Evolutionary conservation across 257 asterid species (phyloP).

Genomic region (Mentha longifolia): DNA sequence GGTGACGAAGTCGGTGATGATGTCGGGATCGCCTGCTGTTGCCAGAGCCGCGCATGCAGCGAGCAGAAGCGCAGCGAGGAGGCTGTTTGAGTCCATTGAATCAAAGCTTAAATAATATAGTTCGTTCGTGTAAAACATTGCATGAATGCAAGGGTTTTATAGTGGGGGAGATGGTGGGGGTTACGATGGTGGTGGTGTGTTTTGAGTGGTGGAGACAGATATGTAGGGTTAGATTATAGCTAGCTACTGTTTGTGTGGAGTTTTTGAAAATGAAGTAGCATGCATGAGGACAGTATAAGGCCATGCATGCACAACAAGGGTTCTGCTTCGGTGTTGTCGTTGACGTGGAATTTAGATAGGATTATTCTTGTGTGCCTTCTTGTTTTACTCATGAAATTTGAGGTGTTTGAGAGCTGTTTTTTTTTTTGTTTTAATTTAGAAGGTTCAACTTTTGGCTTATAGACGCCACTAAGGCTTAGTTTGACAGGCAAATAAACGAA

Average conservation of each 20-base stretch:
- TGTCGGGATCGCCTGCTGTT: conserved; percentile 30
- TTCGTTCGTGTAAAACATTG: not conserved
- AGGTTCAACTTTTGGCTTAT: not conserved
- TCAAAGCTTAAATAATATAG: not conserved
- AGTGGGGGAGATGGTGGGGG: not conserved
- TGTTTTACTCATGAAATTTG: not conserved
- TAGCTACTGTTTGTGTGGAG: not conserved
- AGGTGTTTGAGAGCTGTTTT: not conserved
- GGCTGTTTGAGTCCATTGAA: not conserved
- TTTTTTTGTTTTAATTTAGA: too few species aligned
- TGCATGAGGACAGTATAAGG: not conserved
- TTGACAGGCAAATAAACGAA: not conserved
- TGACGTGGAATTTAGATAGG: not conserved
- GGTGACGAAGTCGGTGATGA: conserved; percentile 21
- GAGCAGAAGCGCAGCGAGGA: not conserved
- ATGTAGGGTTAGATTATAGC: not conserved
- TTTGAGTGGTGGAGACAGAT: not conserved
- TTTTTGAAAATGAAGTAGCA: not conserved
- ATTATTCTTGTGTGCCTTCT: not conserved
- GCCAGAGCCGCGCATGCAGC: not conserved
- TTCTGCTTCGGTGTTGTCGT: conserved; percentile 2
- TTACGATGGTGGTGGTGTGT: conserved; percentile 16
- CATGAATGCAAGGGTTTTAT: not conserved
- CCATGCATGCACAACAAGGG: not conserved
- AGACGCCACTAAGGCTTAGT: not conserved